Evolutionary conservation across 2,329 filamentous ascomycete genomes (phyloP).

Genomic region (Epichloe gansuensis): DNA sequence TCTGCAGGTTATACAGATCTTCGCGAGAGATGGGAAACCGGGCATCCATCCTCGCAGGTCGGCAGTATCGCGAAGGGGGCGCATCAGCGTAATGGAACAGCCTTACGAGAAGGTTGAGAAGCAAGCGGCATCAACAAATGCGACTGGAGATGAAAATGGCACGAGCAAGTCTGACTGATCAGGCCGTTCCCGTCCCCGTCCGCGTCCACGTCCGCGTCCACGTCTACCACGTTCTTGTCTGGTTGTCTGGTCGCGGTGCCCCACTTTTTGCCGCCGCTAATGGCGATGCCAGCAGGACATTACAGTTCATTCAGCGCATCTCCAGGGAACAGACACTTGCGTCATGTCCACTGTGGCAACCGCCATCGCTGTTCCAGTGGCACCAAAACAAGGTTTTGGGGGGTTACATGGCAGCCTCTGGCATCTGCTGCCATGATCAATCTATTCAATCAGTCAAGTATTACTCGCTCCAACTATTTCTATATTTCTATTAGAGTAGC

Average conservation of each 20-base stretch:
- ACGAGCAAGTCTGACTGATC: too few species aligned
- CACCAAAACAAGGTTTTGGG: too few species aligned
- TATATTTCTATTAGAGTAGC: too few species aligned
- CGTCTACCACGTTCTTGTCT: not conserved
- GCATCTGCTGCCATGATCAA: too few species aligned
- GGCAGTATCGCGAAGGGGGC: not conserved
- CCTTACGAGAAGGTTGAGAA: not conserved
- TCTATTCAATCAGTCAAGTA: too few species aligned
- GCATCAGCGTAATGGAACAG: not conserved
- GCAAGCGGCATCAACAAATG: not conserved
- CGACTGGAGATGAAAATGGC: not conserved
- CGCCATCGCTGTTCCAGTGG: too few species aligned
- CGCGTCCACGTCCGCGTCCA: rapidly evolving
- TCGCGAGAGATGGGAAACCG: slow-evolving; percentile 47
- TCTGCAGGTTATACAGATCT: slow-evolving; percentile 55
- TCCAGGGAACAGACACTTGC: not conserved
- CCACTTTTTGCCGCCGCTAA: not conserved
- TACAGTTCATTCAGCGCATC: not conserved
- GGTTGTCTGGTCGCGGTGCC: not conserved
- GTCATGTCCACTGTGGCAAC: too few species aligned
- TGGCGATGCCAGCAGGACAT: not conserved
- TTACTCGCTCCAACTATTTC: too few species aligned
- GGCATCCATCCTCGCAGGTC: slow-evolving; percentile 44
- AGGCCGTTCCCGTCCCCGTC: too few species aligned
- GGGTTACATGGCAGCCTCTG: too few species aligned